Evolutionary conservation across 306 rosid species (phyloP).

Genomic region (Quercus berberidifolia): DNA sequence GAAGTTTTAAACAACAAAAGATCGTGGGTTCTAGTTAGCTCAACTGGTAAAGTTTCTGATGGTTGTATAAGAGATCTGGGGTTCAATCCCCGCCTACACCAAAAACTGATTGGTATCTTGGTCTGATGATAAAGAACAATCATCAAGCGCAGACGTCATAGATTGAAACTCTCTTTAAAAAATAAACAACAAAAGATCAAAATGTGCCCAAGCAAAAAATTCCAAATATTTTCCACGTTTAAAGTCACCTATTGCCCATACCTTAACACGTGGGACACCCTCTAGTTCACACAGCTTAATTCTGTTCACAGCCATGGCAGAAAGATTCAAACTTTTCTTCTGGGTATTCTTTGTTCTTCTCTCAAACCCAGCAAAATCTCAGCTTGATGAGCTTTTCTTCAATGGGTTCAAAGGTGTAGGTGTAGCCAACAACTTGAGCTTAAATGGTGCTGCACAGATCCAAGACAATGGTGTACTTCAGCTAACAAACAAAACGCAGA

Average conservation of each 20-base stretch:
- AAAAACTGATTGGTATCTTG: no score
- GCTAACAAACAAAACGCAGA: slow-evolving; percentile 25
- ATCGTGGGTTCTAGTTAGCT: no score
- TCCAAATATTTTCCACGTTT: neutral
- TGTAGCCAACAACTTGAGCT: slow-evolving; percentile 9
- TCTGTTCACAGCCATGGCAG: slow-evolving; percentile 4
- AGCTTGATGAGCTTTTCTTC: slow-evolving; percentile 14
- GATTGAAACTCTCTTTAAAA: no score
- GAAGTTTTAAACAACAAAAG: no score
- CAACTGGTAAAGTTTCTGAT: no score
- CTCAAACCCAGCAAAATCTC: neutral
- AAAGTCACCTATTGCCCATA: neutral
- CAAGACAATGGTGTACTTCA: slow-evolving; percentile 19
- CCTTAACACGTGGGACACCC: neutral
- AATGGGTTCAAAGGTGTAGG: neutral
- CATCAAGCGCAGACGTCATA: no score
- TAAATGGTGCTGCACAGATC: slow-evolving; percentile 21
- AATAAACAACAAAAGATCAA: neutral
- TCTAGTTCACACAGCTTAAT: neutral
- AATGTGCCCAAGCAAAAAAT: neutral
- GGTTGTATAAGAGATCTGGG: no score
- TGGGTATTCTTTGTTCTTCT: slow-evolving; percentile 3
- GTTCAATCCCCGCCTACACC: no score
- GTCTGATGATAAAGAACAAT: no score
- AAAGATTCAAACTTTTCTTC: slow-evolving; percentile 7